Base-by-base conservation (phyloP, 208 protist species). In the Wallacemonas rigidus region DNA sequence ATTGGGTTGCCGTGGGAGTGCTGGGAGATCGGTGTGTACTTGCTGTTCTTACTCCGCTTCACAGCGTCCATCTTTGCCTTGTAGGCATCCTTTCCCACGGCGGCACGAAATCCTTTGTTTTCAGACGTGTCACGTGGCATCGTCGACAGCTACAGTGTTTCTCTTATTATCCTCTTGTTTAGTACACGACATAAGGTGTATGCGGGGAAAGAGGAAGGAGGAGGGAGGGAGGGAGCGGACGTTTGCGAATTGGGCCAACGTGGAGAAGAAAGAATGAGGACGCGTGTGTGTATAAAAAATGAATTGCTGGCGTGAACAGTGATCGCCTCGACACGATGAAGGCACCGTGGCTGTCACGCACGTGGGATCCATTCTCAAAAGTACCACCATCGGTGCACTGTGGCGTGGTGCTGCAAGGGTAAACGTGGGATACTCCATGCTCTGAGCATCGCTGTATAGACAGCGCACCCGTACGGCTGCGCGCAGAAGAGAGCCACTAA, bases 1-100 rank as follows among this genome's bases (percentile, higher is more conserved):
- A 97, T 87, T 0, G 89, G 88, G 71, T 95, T 95, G 35, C 89
- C 90, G 48, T 88, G 85, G 61, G 86, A 92, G 65, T 92, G 85
- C 50, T 88, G 73, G 17, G 91, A 96, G 14, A 67, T 50, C 1
- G 86, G 86, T 9, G 89, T 92, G 76, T 88, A 96, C 72, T 93
- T 90, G 71, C 88, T 96, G 17, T 80, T 81, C 75, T 94, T 93
- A 71, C 83, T 86, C 57, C 91, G 88, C 73, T 88, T 91, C n/a
- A 85, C 62, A 1, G 83, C 77, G 15, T 72, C 78, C 67, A 83
- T 64, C 67, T 91, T 75, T 26, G 80, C 85, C 76, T 89, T 88
- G 48, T 83, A 62, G 11, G 82, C 85, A 0, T 74, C 73, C 51
- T 76, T 88, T 12, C 80, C 77, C 44, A 89, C 71, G 15, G 81